Base-by-base conservation (phyloP, 148 eudicot species). In the Dysphania ambrosioides region DNA sequence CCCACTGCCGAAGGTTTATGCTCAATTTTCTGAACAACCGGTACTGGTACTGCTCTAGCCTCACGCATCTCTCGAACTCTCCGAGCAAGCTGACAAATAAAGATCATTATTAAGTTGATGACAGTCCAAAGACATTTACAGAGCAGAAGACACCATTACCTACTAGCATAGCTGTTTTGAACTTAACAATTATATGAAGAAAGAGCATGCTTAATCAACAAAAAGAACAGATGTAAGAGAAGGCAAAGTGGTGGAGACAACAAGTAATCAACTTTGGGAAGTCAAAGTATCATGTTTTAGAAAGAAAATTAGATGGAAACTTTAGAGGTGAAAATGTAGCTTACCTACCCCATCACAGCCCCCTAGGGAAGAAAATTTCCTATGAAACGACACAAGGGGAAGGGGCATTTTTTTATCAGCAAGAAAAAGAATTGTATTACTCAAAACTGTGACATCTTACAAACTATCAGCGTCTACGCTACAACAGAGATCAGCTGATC, bases 1-100 rank as follows among this genome's bases (percentile, higher is more conserved):
- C 71, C 86, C 70, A 82, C 16, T 40, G 69, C 84, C n/a, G 97
- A 82, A 65, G 93, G 86, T 85, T 88, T 86, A 62, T 59, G 79
- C 82, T 87, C 99, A 32, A 70, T n/a, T 82, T 90, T 90, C 29
- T 78, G 89, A 77, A 79, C 82, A 61, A 83, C 87, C 32, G 97
- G 88, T 68, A 83, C 87, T 34, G 97, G 87, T 70, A 80, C 87
- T 67, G 89, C 88, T 86, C 79, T 87, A 57, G 96, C 74, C 81
- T 92, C 99, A 75, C 99, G 86, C 99, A 95, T 92, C 79, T 95
- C 99, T 56, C 99, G 96, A 70, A 95, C 99, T 82, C 94, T 88
- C 42, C 99, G 93, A 72, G 90, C 86, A 84, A 95, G 99, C 99
- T 95, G 88, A 73, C 82, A 85, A 57, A 75, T 4, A 65, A 41